phyloP scores from a whole-genome alignment of 768 basidiomycete genomes.

The Dictyophora rubrovolvata region DNA sequence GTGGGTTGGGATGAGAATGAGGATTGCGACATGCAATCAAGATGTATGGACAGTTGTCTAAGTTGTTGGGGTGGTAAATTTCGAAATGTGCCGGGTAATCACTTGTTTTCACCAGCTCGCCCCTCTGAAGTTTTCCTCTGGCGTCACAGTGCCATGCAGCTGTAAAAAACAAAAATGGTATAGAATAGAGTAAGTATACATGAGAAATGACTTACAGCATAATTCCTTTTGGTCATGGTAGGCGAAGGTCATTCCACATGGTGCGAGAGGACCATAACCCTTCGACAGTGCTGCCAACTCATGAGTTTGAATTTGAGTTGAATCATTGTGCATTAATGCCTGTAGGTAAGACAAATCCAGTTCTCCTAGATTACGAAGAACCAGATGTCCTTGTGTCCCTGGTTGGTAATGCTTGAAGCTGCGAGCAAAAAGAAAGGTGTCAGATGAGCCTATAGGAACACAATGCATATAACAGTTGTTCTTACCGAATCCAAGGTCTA shows the following conservation, averaged over 20 bases:
- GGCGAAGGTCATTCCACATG: conserved; percentile 13
- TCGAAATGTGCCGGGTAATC: not conserved
- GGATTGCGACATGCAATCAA: conserved; percentile 12
- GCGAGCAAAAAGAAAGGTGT: no score
- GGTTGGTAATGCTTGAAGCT: no score
- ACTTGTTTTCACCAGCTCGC: not conserved
- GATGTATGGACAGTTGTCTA: conserved; percentile 9
- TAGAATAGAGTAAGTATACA: not conserved
- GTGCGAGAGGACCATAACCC: conserved; percentile 17
- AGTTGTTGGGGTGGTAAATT: conserved; percentile 10
- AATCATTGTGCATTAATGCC: conserved; percentile 13
- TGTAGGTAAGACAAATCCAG: conserved; percentile 16
- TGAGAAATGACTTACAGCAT: conserved; percentile 14
- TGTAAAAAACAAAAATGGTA: not conserved
- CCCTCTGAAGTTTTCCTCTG: conserved; percentile 11
- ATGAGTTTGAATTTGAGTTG: not conserved
- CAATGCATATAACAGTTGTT: not conserved
- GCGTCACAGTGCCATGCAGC: conserved; percentile 16
- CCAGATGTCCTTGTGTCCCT: conserved; percentile 11
- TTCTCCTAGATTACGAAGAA: conserved; percentile 17
- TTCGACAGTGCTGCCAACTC: conserved; percentile 5
- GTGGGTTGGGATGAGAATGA: conserved; percentile 9
- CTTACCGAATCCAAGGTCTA: conserved; percentile 15
- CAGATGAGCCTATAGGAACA: no score
- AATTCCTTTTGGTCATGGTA: conserved; percentile 12